Evolutionary conservation across 176 grass and related monocot species (phyloP), one percentile per base, ranked within the genome.

Genomic region (Phoenix dactylifera): DNA sequence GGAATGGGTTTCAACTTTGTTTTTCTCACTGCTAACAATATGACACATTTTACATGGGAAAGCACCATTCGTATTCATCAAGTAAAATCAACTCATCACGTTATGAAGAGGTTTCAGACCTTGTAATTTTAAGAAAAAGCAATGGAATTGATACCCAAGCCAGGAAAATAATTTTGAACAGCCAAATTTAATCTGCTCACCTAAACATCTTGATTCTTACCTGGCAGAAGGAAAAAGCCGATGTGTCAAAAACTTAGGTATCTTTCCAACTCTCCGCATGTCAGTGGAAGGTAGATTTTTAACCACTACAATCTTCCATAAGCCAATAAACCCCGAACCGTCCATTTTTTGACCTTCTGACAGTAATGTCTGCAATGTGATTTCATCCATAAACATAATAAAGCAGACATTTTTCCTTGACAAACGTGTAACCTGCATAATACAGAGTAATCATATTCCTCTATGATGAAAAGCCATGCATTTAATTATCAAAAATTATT

Each of bases 361-460:
- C 65, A 82, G 66, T 76, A 98, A 77, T 50, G 88, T 89, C 76
- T 83, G 62, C 70, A 98, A 69, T 67, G 94, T 93, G 17, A 79
- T 53, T 76, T 92, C 88, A 71, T 98, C 94, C 88, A 98, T 62
- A 83, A 98, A 98, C 94, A 98, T 98, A 71, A 84, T 76, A 79
- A 98, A 98, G 74, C 94, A 98, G 70, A 98, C 88, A 66, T 85
- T 86, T 81, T 93, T 98, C 84, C 86, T 98, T 59, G 94, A 98
- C 15, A 86, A 67, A 57, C 73, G 75, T 23, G 94, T 98, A 52
- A 98, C 89, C 94, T 98, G 75, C 44, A 76, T 57, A 65, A 1
- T 61, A 35, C 54, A 22, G 24, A n/a, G 22, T 22, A 55, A 5
- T 24, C 7, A 18, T 44, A 44, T 44, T 32, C 20, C 6, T 54